Percentiles rank a stretch among this genome's conserved stretches.
Evolutionary conservation across 345 rosid species (phyloP).

Genomic region (Hibiscus syriacus): DNA sequence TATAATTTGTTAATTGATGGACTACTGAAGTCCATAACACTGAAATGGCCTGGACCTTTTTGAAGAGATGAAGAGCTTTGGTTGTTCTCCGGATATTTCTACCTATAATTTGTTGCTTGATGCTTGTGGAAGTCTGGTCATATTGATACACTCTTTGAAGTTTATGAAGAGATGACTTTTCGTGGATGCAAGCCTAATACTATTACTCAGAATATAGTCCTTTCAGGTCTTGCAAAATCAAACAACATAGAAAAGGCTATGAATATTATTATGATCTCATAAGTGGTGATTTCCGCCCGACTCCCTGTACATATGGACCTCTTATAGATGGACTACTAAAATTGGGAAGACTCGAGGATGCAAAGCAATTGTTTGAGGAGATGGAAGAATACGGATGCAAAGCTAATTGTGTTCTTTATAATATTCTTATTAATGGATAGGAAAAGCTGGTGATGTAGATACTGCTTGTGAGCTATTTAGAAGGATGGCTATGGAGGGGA

Average conservation of each 20-base stretch:
- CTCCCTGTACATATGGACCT: conserved; percentile 81
- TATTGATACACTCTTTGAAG: conserved; percentile 38
- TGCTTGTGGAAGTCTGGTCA: conserved; percentile 55
- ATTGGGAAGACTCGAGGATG: conserved; percentile 58
- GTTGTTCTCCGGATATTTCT: conserved; percentile 53
- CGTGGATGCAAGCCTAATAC: conserved; percentile 54
- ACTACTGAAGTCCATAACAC: conserved; percentile 36
- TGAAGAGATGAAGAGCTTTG: conserved; percentile 47
- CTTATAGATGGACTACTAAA: conserved; percentile 72
- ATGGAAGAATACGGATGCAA: conserved; percentile 71
- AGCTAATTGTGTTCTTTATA: conserved; percentile 80
- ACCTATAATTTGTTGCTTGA: conserved; percentile 73
- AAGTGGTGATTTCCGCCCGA: conserved; percentile 67
- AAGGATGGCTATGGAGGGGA: conserved; percentile 69
- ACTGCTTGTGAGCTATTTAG: conserved; percentile 54
- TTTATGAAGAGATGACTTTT: conserved; percentile 55
- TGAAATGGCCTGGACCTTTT: conserved; percentile 47
- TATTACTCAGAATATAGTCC: conserved; percentile 71
- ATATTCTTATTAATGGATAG: conserved; percentile 82
- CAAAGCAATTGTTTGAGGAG: conserved; percentile 62
- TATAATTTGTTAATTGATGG: conserved; percentile 65
- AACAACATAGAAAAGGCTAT: conserved; percentile 55
- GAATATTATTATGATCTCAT: conserved; percentile 64
- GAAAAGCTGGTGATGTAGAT: conserved; percentile 67
- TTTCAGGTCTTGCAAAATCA: conserved; percentile 59